phyloP scores from a whole-genome alignment of 108 stramenopile genomes.

The Nannochloropsis granulata region DNA sequence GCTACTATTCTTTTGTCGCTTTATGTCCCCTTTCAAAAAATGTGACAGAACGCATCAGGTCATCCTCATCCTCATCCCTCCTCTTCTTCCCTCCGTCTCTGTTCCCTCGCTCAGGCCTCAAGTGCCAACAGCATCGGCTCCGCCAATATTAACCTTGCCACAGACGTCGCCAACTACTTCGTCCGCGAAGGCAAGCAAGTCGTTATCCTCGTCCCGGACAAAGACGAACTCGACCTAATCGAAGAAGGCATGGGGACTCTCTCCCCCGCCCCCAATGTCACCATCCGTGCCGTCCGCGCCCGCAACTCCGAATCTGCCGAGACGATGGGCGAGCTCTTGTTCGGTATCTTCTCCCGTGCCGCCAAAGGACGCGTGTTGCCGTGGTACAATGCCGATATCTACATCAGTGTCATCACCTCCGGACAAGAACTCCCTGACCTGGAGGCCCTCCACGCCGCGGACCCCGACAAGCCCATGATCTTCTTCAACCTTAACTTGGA shows the following conservation, averaged over 20 bases:
- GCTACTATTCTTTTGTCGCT: not conserved
- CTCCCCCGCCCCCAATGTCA: not conserved
- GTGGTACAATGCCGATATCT: constrained; percentile 52
- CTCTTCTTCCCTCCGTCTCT: not conserved
- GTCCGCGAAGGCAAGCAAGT: constrained; percentile 30
- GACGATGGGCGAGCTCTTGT: constrained; percentile 43
- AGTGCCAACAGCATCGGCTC: constrained; percentile 66
- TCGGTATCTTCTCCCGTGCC: constrained; percentile 55
- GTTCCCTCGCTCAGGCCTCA: not conserved
- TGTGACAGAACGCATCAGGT: too few species aligned
- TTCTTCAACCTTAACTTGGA: constrained; percentile 84
- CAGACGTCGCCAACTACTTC: constrained; percentile 63
- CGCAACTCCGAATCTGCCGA: not conserved
- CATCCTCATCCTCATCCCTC: not conserved
- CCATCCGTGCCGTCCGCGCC: not conserved
- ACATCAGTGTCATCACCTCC: constrained; percentile 57
- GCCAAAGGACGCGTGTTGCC: constrained; percentile 47
- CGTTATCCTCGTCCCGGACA: constrained; percentile 14
- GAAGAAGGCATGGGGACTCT: not conserved
- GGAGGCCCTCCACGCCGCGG: constrained; percentile 48
- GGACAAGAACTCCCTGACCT: constrained; percentile 89
- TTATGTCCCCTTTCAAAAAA: too few species aligned
- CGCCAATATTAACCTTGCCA: constrained; percentile 73
- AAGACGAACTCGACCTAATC: constrained; percentile 26
- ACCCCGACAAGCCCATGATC: constrained; percentile 49